A percentile compares a stretch with the other conserved stretches of the same genome.
Evolutionary conservation across 78 protist species (phyloP).

Genomic region (Mantamonas sphyraenae): DNA sequence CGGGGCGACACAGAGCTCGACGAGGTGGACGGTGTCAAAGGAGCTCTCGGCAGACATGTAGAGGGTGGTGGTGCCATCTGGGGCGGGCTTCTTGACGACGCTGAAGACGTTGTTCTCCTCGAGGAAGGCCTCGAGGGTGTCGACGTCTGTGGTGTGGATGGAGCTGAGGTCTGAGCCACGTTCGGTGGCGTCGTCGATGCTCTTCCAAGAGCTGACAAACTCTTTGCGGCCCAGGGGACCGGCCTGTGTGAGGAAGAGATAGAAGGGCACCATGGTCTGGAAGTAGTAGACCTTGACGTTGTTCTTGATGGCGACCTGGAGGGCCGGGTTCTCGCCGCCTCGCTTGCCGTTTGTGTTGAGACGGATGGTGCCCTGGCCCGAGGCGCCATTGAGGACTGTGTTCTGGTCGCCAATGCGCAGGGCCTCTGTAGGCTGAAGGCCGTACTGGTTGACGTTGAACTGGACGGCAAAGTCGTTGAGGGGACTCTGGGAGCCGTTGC

Average conservation of each 20-base stretch:
- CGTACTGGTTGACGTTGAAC: slow-evolving; percentile 32
- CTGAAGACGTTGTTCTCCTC: not conserved
- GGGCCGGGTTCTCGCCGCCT: not conserved
- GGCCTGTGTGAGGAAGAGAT: slow-evolving; percentile 15
- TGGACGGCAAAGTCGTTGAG: slow-evolving; percentile 29
- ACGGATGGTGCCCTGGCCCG: not conserved
- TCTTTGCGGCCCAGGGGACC: slow-evolving; percentile 4
- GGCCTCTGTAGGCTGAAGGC: not conserved
- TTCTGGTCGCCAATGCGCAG: not conserved
- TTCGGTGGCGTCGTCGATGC: not conserved
- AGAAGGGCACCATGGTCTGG: not conserved
- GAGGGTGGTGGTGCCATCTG: not conserved
- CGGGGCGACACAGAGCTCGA: not conserved
- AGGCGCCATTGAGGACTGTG: not conserved
- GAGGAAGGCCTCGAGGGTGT: not conserved
- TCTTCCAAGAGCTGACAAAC: not conserved
- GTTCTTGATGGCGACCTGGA: slow-evolving; percentile 63
- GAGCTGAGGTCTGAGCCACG: not conserved
- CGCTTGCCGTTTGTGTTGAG: not conserved
- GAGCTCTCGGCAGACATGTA: not conserved
- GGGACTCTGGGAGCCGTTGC: slow-evolving; percentile 27
- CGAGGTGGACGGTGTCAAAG: not conserved
- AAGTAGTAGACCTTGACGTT: slow-evolving; percentile 46
- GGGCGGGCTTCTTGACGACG: not conserved
- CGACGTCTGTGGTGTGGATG: not conserved